Conservation (phyloP, 768 basidiomycete genomes). For the Tulasnella sp. region DNA sequence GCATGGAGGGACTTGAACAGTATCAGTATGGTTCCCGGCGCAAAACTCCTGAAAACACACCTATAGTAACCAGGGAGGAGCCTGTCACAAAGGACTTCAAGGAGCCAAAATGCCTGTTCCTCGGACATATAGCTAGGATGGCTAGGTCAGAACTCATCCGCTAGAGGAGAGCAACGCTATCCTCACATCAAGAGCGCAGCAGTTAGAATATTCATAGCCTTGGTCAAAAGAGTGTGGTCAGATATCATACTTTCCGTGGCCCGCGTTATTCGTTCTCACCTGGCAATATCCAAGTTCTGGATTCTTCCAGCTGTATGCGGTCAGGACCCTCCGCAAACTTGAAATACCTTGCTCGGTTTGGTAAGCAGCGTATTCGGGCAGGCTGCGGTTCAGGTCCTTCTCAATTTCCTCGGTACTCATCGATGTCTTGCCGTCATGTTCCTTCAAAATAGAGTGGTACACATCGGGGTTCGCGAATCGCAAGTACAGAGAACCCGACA, state of each 20-base stretch:
- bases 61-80: slow-evolving; percentile 94
- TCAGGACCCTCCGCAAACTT: slow-evolving; percentile 81
- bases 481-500: slow-evolving; percentile 89
- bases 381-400: slow-evolving; percentile 91
- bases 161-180: not conserved
- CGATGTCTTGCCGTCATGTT: slow-evolving; percentile 71
- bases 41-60: slow-evolving; percentile 43
- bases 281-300: slow-evolving; percentile 95
- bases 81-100: slow-evolving; percentile 91
- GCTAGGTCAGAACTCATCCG: not conserved
- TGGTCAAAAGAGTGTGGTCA: not conserved
- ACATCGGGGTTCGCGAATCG: slow-evolving; percentile 82
- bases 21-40: not conserved
- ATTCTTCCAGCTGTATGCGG: slow-evolving; percentile 94
- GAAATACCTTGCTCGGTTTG: slow-evolving; percentile 83
- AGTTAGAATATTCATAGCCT: slow-evolving; percentile 97
- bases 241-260: slow-evolving; percentile 8
- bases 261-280: slow-evolving; percentile 40
- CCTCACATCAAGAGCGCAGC: slow-evolving; percentile 89
- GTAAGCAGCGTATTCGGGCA: slow-evolving; percentile 96
- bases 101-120: slow-evolving; percentile 96
- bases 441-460: slow-evolving; percentile 69
- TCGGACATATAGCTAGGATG: slow-evolving; percentile 93
- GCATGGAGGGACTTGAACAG: slow-evolving; percentile 81
- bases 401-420: slow-evolving; percentile 98